These are phyloP conservation scores for Psilocybe cyanescens DNA, from an alignment of 768 basidiomycete genomes.

Conservation along the genomic window DNA sequence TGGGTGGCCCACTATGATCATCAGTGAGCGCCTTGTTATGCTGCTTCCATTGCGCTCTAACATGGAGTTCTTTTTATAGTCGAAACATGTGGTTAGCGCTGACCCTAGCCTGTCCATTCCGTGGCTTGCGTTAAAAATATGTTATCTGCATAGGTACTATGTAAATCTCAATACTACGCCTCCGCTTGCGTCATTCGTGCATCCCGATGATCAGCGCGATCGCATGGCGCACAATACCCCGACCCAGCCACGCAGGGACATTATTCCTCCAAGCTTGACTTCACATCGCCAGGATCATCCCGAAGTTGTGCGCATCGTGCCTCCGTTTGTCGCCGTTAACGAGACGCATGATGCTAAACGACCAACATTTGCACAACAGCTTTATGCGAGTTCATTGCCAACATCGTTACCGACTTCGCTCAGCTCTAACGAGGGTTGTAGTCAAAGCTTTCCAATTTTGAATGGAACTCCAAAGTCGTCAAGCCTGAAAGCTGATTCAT, in stretches of 20 bases:
- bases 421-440: neutral
- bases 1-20: constrained; percentile 20
- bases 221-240: neutral
- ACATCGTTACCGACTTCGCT: constrained; percentile 1
- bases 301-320: neutral
- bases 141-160: constrained; percentile 6
- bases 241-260: neutral
- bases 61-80: neutral
- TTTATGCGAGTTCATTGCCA: constrained; percentile 19
- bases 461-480: neutral
- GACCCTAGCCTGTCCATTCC: neutral
- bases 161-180: constrained; percentile 7
- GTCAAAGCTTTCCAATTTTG: neutral
- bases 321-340: neutral
- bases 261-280: neutral
- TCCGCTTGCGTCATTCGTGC: constrained; percentile 4
- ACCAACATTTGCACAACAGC: constrained; percentile 16
- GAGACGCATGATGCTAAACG: neutral
- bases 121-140: neutral
- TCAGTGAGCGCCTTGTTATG: constrained; percentile 12
- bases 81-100: constrained; percentile 4
- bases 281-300: neutral
- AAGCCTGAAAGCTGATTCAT: neutral
- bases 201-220: constrained; percentile 11
- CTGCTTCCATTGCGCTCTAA: neutral